Evolutionary conservation across 1,284 basidiomycete species (phyloP).

Genomic region (Trichosporon sp.): DNA sequence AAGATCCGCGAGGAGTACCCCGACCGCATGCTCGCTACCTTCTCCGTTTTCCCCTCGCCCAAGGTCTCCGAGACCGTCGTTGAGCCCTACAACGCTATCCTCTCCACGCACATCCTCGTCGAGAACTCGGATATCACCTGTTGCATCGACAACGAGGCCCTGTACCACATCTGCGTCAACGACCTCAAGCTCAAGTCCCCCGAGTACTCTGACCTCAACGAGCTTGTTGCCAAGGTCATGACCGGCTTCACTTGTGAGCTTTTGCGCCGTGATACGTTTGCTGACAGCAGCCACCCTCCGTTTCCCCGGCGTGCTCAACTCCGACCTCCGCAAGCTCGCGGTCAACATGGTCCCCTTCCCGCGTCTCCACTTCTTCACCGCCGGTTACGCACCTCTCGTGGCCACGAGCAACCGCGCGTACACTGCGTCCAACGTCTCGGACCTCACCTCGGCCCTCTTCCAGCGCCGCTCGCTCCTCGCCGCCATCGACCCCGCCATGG

Average conservation of each 20-base stretch:
- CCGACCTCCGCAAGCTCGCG: conserved; percentile 85
- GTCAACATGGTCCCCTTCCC: conserved; percentile 93
- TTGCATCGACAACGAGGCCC: conserved; percentile 81
- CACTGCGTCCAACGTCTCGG: conserved; percentile 42
- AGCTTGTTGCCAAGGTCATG: conserved; percentile 56
- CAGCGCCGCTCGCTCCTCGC: conserved; percentile 38
- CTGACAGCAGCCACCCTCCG: conserved; percentile 38
- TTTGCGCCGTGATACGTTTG: not conserved
- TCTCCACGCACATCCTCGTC: conserved; percentile 85
- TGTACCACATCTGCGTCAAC: conserved; percentile 78
- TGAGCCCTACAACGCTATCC: conserved; percentile 82
- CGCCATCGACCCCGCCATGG: conserved; percentile 39
- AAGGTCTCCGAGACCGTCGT: conserved; percentile 95
- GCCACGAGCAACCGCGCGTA: conserved; percentile 62
- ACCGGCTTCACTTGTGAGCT: conserved; percentile 43
- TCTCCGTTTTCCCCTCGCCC: conserved; percentile 85
- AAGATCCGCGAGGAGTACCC: conserved; percentile 90
- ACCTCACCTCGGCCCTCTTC: conserved; percentile 41
- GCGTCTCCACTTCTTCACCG: conserved; percentile 85
- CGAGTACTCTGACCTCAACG: conserved; percentile 71
- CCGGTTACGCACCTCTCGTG: conserved; percentile 77
- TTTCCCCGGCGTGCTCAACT: conserved; percentile 84
- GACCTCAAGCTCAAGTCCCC: conserved; percentile 71
- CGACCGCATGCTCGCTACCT: conserved; percentile 89
- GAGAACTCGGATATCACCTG: conserved; percentile 87